phyloP scores from a whole-genome alignment of 495 filamentous ascomycete genomes.

The Penicillium steckii region DNA sequence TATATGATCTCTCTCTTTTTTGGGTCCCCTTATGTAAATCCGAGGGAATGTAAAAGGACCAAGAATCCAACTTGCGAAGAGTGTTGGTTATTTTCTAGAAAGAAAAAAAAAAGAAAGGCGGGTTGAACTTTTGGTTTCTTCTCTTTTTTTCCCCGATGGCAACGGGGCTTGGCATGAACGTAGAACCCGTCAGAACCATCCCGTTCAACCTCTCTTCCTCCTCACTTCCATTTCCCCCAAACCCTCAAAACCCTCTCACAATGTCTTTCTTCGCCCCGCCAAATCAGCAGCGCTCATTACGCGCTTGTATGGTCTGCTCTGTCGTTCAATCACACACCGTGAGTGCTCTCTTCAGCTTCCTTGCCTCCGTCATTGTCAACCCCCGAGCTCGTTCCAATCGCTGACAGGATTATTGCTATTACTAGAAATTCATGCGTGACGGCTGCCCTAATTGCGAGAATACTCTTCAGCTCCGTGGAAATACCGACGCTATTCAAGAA shows the following conservation, averaged over 20 bases:
- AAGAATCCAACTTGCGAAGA: neutral
- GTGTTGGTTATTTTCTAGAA: neutral
- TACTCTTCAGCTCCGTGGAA: constrained; percentile 77
- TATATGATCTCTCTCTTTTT: no score
- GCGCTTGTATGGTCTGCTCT: constrained; percentile 98
- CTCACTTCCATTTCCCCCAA: constrained; percentile 1
- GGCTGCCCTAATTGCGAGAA: constrained; percentile 97
- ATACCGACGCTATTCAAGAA: constrained; percentile 76
- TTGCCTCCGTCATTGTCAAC: constrained; percentile 1
- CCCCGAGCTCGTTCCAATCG: neutral
- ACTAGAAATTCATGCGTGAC: constrained; percentile 72
- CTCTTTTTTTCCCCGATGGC: constrained; percentile 28
- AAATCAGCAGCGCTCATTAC: constrained; percentile 72
- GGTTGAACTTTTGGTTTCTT: neutral
- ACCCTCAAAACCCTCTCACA: constrained; percentile 9
- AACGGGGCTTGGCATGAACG: constrained; percentile 7
- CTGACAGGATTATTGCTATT: neutral
- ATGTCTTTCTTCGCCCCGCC: constrained; percentile 60
- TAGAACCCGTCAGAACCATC: neutral
- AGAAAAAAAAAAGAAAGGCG: neutral
- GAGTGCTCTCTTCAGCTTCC: constrained; percentile 25
- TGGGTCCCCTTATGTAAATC: no score
- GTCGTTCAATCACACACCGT: constrained; percentile 79
- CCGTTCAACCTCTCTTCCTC: constrained; percentile 4
- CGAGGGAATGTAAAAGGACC: neutral